These are phyloP conservation scores for Amphicarpaea edgeworthii DNA, from an alignment of 306 rosid genomes.

Conservation along the genomic window DNA sequence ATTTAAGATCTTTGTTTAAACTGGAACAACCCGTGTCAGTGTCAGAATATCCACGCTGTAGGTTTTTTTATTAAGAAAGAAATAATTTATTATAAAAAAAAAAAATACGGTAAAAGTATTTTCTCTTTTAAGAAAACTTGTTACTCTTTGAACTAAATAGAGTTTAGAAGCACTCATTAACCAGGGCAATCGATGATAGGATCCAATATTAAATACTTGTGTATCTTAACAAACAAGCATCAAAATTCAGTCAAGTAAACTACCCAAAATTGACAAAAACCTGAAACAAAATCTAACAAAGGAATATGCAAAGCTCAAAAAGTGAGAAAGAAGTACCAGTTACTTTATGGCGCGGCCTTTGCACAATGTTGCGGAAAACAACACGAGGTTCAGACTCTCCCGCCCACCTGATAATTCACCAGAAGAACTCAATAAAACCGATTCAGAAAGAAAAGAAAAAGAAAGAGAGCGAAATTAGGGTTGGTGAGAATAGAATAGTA, in stretches of 20 bases:
- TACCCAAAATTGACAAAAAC: not conserved
- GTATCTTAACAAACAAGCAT: not conserved
- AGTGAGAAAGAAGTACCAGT: constrained; percentile 47
- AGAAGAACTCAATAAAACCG: not conserved
- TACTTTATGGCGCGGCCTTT: constrained; percentile 83
- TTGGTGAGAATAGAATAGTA: constrained; percentile 12
- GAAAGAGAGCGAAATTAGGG: constrained; percentile 45
- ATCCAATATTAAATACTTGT: not conserved
- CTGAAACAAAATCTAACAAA: not conserved
- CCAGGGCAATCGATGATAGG: not conserved
- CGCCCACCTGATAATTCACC: constrained; percentile 69
- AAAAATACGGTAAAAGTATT: not conserved
- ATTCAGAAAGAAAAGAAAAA: not conserved
- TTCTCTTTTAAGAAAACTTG: not conserved
- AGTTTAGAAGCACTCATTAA: not conserved
- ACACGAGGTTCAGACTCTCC: constrained; percentile 88
- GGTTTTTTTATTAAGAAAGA: not conserved
- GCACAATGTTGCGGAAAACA: constrained; percentile 86
- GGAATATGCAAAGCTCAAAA: not conserved
- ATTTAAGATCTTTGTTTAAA: not conserved
- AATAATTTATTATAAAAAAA: not conserved
- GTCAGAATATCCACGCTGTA: too few relatives aligned
- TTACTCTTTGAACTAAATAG: not conserved
- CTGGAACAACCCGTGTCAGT: not conserved
- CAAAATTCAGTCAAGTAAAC: not conserved